Evolutionary conservation across 2,329 filamentous ascomycete species (phyloP).

Genomic region (Apiospora kogelbergensis): DNA sequence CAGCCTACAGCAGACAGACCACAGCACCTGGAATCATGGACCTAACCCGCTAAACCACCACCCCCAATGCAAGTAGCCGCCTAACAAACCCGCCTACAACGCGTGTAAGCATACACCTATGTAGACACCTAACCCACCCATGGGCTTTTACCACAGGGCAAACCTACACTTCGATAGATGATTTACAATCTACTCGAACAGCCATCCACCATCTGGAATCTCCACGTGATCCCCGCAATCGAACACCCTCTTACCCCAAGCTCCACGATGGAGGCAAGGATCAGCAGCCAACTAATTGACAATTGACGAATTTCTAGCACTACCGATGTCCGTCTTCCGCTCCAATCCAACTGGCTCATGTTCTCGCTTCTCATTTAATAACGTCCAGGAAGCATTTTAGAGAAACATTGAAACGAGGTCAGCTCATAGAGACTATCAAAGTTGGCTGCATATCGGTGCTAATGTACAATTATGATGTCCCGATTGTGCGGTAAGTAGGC

Average conservation of each 20-base stretch:
- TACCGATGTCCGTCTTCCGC: neutral
- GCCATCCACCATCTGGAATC: neutral
- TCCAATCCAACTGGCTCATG: neutral
- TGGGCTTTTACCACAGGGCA: neutral
- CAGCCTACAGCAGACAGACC: neutral
- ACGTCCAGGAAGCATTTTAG: neutral
- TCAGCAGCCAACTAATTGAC: neutral
- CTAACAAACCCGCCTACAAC: neutral
- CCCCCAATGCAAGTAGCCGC: neutral
- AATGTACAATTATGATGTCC: too few relatives aligned
- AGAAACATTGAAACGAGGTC: too few relatives aligned
- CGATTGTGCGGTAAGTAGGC: too few relatives aligned
- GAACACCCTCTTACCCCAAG: neutral
- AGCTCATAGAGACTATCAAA: too few relatives aligned
- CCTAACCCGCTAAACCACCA: neutral
- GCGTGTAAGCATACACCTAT: neutral
- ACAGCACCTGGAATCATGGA: neutral
- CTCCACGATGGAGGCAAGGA: constrained; percentile 1
- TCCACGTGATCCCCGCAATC: constrained; percentile 6
- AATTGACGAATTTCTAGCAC: neutral
- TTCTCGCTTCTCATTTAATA: neutral
- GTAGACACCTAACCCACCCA: neutral
- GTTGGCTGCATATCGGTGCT: too few relatives aligned
- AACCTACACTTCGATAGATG: neutral
- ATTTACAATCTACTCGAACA: neutral